These are phyloP conservation scores for Haplosporangium sp. DNA, from an alignment of 371 early-diverging fungal genomes.

Conservation along the genomic window DNA sequence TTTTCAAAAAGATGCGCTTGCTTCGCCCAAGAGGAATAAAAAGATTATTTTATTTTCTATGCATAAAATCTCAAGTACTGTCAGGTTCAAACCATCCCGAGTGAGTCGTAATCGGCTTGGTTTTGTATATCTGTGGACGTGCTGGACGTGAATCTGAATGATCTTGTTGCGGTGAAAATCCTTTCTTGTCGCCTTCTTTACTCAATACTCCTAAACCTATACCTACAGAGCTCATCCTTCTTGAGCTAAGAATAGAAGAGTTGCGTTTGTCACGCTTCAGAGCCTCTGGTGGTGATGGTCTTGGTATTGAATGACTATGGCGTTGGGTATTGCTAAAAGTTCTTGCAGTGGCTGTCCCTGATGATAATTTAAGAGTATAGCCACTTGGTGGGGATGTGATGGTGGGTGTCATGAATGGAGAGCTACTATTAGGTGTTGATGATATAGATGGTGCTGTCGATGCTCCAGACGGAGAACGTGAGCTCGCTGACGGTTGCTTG, in stretches of 20 bases:
- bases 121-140: neutral
- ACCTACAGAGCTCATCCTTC: conserved; percentile 49
- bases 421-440: neutral
- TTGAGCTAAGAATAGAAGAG: conserved; percentile 50
- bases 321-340: conserved; percentile 48
- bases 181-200: conserved; percentile 38
- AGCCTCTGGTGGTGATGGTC: conserved; percentile 35
- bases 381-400: conserved; percentile 9
- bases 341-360: conserved; percentile 32
- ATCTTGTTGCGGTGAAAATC: neutral
- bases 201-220: conserved; percentile 52
- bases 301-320: conserved; percentile 23
- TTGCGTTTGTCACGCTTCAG: conserved; percentile 54
- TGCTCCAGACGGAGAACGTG: neutral
- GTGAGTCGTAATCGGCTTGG: neutral
- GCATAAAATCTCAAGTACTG: neutral
- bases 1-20: neutral
- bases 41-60: neutral
- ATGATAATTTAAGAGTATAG: conserved; percentile 10
- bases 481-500: conserved; percentile 9
- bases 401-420: conserved; percentile 8
- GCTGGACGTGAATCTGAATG: neutral
- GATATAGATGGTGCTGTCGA: conserved; percentile 1
- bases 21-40: conserved; percentile 11
- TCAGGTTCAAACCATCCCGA: conserved; percentile 11